Evolutionary conservation across 164 flowering plant species (phyloP).

Genomic region (Vitis vinifera): ASM3070453v1 NC_081807.1:2598001-2598500

Average conservation of each 20-base stretch:
- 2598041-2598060: not conserved
- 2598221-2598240: conserved; percentile 96
- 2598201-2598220: conserved; percentile 68
- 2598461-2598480: no score
- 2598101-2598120: conserved; percentile 96
- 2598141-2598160: no score
- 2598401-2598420: conserved; percentile 86
- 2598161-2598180: no score
- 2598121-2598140: conserved; percentile 81
- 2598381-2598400: conserved; percentile 94
- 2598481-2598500: no score
- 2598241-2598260: conserved; percentile 99
- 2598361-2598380: conserved; percentile 82
- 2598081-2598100: conserved; percentile 90
- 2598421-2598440: conserved; percentile 23
- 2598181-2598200: no score
- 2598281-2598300: conserved; percentile 13
- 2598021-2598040: no score
- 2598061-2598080: conserved; percentile 44
- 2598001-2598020: no score
- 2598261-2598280: conserved; percentile 90
- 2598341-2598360: conserved; percentile 12
- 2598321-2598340: conserved; percentile 4
- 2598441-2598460: no score
- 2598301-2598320: no score